Evolutionary conservation across 1,284 basidiomycete genomes (phyloP), one percentile per base, ranked within the genome.

Genomic region (Singerocomus inundabilis): DNA sequence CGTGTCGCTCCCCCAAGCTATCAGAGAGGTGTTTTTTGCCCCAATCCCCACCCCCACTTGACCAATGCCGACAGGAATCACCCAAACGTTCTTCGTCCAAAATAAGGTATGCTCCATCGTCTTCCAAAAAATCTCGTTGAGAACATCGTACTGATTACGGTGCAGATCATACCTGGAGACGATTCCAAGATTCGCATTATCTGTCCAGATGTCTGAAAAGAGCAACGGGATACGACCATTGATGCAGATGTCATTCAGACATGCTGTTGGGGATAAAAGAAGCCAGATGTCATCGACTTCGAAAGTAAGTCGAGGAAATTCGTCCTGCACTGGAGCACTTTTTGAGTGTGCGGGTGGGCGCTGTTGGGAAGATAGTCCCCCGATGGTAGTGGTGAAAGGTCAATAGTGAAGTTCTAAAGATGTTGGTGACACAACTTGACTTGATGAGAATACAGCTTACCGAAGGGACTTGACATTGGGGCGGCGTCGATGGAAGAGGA

Each of bases 221-320:
- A 38, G 13, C 6, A 54, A 28, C 2, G 36, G 31, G 0, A 48
- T 44, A 25, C 57, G 58, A 2, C 39, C 25, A 4, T 58, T 58
- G 35, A 58, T 30, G n/a, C 54, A 59, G 1, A 30, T 31, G 15
- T 59, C 47, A 12, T 56, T 56, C 11, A 58, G 33, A 7, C 43
- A 41, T 2, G 40, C 52, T 0, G 35, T 39, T 5, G 29, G 30
- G 2, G 46, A 46, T 5, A 10, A 13, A n/a, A 56, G 49, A 10
- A 51, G 31, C 5, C 3, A 3, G 2, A 56, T 43, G 10, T 55
- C 46, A 1, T 36, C 28, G 0, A n/a, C n/a, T 18, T 55, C 24
- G 15, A 57, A 53, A 15, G 6, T 25, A 13, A 43, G 41, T 25
- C 10, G 4, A 33, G 31, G 41, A 4, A 49, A 36, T 12, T 37